Base-by-base conservation (phyloP, 202 grass and related monocot species). In the Bolboschoenoplectus hybrid region DNA sequence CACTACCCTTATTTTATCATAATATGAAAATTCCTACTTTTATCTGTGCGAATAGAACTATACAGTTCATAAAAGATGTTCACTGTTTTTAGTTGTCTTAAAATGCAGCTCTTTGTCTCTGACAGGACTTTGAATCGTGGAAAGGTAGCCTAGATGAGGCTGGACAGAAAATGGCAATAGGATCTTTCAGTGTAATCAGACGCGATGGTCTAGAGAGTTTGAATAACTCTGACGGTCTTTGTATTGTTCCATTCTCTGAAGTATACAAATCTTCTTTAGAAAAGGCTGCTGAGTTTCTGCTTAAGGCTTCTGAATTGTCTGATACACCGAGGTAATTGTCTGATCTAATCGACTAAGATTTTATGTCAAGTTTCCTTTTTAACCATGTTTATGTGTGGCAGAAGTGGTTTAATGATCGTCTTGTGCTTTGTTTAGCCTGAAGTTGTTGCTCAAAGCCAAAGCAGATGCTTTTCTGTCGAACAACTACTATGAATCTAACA, bases 401-500 rank as follows among this genome's bases (percentile, higher is more conserved):
- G 26, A 26, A 41, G 35, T 16, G 7, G 35, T 8, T 32, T 65
- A 72, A 26, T 72, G 45, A 9, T 72, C 36, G 41, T 76, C 58
- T 44, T 91, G 55, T 81, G 40, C 82, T 73, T 84, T 89, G 38
- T 76, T 84, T 52, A 97, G 94, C 84, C 87, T 97, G 82, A 97
- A 92, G 85, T 89, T 90, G 75, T 91, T 97, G 45, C 86, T 97
- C 65, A 92, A 63, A 87, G 83, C 92, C 63, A 97, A 97, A 87
- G 94, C 87, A 9, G 58, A 97, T 81, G 94, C 92, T 84, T 97
- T 97, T 82, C 82, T 97, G 63, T 97, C 92, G 65, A 94, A 97
- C 86, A 87, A 97, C 60, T 97, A 97, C 73, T 92, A 97, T 87
- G 90, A 92, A 87, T 97, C 92, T 87, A 90, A 97, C 66, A 88